Evolutionary conservation across 495 filamentous ascomycete genomes (phyloP).

Genomic region (Cercophora scortea): DNA sequence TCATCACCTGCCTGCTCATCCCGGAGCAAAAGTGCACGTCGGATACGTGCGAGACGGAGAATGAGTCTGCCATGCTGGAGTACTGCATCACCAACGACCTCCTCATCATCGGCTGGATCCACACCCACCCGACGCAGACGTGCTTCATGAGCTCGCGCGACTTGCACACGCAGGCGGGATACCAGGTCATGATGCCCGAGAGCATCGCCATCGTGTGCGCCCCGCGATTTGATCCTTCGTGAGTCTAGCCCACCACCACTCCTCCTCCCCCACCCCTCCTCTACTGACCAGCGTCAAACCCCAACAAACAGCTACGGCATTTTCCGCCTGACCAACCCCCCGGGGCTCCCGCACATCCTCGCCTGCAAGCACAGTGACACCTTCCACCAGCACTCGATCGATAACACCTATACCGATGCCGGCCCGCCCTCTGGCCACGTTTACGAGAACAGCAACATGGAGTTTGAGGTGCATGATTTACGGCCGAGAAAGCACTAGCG

Average conservation of each 20-base stretch:
- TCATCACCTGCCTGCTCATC: conserved; percentile 80
- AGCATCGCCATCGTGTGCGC: conserved; percentile 96
- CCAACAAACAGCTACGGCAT: conserved; percentile 71
- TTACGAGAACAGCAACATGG: conserved; percentile 43
- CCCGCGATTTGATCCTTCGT: conserved; percentile 68
- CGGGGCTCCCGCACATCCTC: conserved; percentile 72
- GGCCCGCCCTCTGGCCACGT: conserved; percentile 74
- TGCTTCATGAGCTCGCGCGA: conserved; percentile 97
- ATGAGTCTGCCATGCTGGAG: conserved; percentile 74
- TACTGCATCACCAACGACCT: conserved; percentile 81
- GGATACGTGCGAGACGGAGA: conserved; percentile 89
- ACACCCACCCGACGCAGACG: conserved; percentile 92
- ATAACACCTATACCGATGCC: conserved; percentile 78
- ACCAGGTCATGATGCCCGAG: conserved; percentile 90
- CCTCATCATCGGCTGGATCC: conserved; percentile 93
- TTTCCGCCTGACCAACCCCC: conserved; percentile 88
- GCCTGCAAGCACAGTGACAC: conserved; percentile 65
- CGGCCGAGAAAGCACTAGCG: conserved; percentile 5
- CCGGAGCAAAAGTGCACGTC: conserved; percentile 83
- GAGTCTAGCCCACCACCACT: conserved; percentile 29
- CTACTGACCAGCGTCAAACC: not conserved
- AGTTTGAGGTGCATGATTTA: conserved; percentile 20
- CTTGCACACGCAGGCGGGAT: conserved; percentile 84
- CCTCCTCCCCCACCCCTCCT: not conserved
- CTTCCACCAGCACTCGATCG: conserved; percentile 62